Evolutionary conservation across 371 early-diverging fungal genomes (phyloP).

Genomic region (Circinella umbellata): DNA sequence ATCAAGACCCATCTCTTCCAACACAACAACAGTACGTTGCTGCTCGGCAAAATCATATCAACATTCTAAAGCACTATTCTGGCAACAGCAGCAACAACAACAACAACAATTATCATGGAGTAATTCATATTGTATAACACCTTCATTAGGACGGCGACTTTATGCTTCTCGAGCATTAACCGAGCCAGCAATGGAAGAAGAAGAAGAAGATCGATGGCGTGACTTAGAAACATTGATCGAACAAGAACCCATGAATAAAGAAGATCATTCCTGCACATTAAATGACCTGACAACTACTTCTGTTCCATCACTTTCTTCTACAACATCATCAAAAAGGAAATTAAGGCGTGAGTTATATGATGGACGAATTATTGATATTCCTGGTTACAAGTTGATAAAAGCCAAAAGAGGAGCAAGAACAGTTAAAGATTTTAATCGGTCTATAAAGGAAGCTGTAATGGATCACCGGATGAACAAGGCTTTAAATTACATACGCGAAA

Average conservation of each 20-base stretch:
- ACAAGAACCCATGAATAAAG: not conserved
- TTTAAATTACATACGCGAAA: slow-evolving; percentile 28
- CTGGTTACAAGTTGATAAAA: slow-evolving; percentile 9
- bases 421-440: slow-evolving; percentile 29
- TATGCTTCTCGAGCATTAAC: slow-evolving; percentile 1
- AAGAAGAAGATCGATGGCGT: not conserved
- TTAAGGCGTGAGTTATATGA: not conserved
- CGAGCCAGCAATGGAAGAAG: not conserved
- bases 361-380: not conserved
- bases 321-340: slow-evolving; percentile 2
- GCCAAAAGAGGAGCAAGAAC: slow-evolving; percentile 20
- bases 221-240: slow-evolving; percentile 1
- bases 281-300: no score
- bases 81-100: not conserved
- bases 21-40: not conserved
- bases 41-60: not conserved
- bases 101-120: not conserved
- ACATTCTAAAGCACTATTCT: not conserved
- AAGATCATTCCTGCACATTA: not conserved
- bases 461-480: slow-evolving; percentile 40
- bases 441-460: slow-evolving; percentile 21
- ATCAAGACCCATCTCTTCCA: slow-evolving; percentile 16
- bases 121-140: not conserved
- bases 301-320: not conserved
- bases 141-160: not conserved